Percentiles rank a stretch among this genome's conserved stretches.
Conservation (phyloP, 768 basidiomycete genomes). For the Lactifluus piperatus region DNA sequence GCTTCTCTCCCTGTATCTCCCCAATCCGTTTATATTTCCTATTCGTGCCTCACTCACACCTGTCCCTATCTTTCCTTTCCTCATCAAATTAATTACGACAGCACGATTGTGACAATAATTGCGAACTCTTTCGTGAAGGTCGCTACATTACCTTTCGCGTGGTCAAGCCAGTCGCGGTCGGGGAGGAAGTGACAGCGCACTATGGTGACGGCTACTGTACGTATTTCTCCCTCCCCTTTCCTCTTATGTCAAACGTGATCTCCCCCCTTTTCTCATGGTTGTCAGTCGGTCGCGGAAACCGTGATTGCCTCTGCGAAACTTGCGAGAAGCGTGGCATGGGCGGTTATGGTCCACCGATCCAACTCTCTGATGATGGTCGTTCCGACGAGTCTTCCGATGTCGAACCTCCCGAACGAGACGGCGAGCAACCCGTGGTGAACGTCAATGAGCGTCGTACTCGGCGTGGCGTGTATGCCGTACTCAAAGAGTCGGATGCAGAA, state of each 20-base stretch:
- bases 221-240: slow-evolving; percentile 29
- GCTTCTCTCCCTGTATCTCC: slow-evolving; percentile 8
- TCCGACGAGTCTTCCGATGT: slow-evolving; percentile 29
- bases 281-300: slow-evolving; percentile 56
- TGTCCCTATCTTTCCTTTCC: slow-evolving; percentile 8
- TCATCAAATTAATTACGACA: slow-evolving; percentile 27
- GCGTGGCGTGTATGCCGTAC: slow-evolving; percentile 70
- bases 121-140: slow-evolving; percentile 81
- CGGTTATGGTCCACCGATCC: slow-evolving; percentile 54
- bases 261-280: slow-evolving; percentile 25
- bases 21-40: slow-evolving; percentile 13
- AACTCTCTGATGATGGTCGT: slow-evolving; percentile 46
- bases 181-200: slow-evolving; percentile 85
- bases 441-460: slow-evolving; percentile 75
- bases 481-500: slow-evolving; percentile 57
- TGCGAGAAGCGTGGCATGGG: slow-evolving; percentile 72
- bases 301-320: slow-evolving; percentile 78
- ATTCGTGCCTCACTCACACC: slow-evolving; percentile 11
- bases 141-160: slow-evolving; percentile 85
- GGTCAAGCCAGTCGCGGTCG: slow-evolving; percentile 64
- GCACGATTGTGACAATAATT: slow-evolving; percentile 90
- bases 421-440: slow-evolving; percentile 39
- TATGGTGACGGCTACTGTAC: slow-evolving; percentile 88
- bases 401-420: slow-evolving; percentile 21
- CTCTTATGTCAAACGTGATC: slow-evolving; percentile 17